Evolutionary conservation across 768 basidiomycete genomes (phyloP), one percentile per base, ranked within the genome.

Genomic region (Coprinellus micaceus): DNA sequence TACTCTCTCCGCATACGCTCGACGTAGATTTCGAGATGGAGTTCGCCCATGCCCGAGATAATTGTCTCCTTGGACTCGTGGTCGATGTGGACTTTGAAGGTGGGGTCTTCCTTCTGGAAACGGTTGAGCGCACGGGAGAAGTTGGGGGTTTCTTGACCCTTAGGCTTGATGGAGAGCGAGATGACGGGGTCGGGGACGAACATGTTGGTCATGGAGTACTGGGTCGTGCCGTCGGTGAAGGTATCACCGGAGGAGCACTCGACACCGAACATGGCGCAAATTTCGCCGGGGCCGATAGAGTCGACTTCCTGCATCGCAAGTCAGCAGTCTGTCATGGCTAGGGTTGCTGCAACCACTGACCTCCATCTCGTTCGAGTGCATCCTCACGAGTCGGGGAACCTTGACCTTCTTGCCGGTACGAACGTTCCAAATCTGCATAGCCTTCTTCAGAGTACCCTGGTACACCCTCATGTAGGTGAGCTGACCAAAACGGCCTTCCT

Each of bases 341-440:
- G 11, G 15, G n/a, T 3, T 53, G 41, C n/a, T n/a, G n/a, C n/a
- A n/a, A n/a, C n/a, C 4, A 66, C 80, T 36, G 50, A 91, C 91
- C 84, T 99, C 97, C 97, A 98, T 98, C 71, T 99, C 96, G 61
- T 98, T 91, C 70, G 89, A 91, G 71, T 99, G 97, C 97, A 99
- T 96, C 57, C 94, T 83, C 56, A 98, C 97, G 61, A 99, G 75
- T 37, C 95, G 82, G 2, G 97, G 95, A 11, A 99, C 91, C 74
- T 98, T 98, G 72, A 97, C 89, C 73, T 87, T 93, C 81, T 98
- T 99, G 44, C 95, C 96, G 21, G 94, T 94, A 39, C 95, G 80
- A 9, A 90, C 93, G 65, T 98, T 97, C 74, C 80, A 94, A 62
- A 99, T 94, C 57, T 86, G 79, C 60, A 80, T 82, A 2, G 91